These are phyloP conservation scores for Globisporangium sylvaticum DNA, from an alignment of 352 stramenopile genomes.

Conservation along the genomic window DNA sequence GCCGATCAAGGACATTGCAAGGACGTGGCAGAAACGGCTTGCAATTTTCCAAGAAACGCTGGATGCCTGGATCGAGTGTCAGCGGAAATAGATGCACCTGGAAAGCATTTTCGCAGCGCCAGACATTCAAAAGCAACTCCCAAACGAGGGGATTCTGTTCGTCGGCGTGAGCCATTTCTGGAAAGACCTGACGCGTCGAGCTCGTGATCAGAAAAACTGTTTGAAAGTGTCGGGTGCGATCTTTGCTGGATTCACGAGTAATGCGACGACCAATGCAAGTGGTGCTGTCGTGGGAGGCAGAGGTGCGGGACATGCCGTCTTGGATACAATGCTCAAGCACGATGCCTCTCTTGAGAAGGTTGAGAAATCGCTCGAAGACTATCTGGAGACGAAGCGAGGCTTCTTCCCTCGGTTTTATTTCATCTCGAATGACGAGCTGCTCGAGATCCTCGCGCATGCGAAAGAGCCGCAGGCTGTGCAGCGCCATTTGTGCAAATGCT, in stretches of 20 bases:
- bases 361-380: constrained; percentile 81
- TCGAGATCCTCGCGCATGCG: constrained; percentile 80
- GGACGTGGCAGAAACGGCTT: constrained; percentile 65
- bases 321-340: constrained; percentile 66
- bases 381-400: constrained; percentile 79
- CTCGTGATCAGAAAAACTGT: constrained; percentile 55
- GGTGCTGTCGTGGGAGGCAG: constrained; percentile 1
- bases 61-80: constrained; percentile 74
- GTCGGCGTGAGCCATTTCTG: constrained; percentile 69
- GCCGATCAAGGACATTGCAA: constrained; percentile 69
- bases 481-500: constrained; percentile 80
- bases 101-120: constrained; percentile 79
- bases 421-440: constrained; percentile 83
- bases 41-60: constrained; percentile 80
- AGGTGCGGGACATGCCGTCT: constrained; percentile 34
- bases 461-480: constrained; percentile 79
- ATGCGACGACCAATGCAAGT: not conserved
- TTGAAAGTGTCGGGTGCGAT: constrained; percentile 58
- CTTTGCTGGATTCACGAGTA: constrained; percentile 21
- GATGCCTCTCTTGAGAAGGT: constrained; percentile 68
- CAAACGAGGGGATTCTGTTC: constrained; percentile 60
- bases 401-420: constrained; percentile 88
- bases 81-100: constrained; percentile 81
- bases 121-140: constrained; percentile 82
- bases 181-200: constrained; percentile 73